These are phyloP conservation scores for Pichia ethanolica DNA, from an alignment of 805 yeast genomes.

Conservation along the genomic window DNA sequence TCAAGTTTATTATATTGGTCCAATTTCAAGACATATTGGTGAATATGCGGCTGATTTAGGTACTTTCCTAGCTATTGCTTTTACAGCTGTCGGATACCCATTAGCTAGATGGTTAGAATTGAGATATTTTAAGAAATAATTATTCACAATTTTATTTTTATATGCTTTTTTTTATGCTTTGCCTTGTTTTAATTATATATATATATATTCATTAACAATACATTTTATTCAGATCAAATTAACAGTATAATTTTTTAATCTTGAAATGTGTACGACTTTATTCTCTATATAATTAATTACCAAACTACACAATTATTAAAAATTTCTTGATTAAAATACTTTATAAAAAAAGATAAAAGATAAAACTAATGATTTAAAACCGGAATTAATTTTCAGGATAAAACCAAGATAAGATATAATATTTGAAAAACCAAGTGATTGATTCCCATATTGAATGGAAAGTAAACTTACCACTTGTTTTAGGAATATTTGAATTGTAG, in stretches of 20 bases:
- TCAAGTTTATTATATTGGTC: conserved; percentile 78
- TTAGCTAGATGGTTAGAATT: conserved; percentile 58
- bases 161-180: too few relatives aligned
- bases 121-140: conserved; percentile 38
- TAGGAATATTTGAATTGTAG: background rate
- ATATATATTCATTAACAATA: too few relatives aligned
- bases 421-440: conserved; percentile 14
- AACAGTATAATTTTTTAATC: too few relatives aligned
- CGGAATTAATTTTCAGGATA: conserved; percentile 1
- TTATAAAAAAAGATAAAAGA: too few relatives aligned
- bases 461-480: background rate
- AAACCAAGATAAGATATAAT: conserved; percentile 14
- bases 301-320: too few relatives aligned
- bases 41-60: conserved; percentile 74
- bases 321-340: too few relatives aligned
- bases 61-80: conserved; percentile 69
- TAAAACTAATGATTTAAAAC: too few relatives aligned
- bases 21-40: conserved; percentile 59
- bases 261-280: too few relatives aligned
- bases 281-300: too few relatives aligned
- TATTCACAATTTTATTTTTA: too few relatives aligned
- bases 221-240: too few relatives aligned
- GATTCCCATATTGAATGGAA: conserved; percentile 9
- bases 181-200: too few relatives aligned
- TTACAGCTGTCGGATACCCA: conserved; percentile 61